Evolutionary conservation across 441 rosid species (phyloP), one percentile per base, ranked within the genome.

Genomic region (California macrophylla): DNA sequence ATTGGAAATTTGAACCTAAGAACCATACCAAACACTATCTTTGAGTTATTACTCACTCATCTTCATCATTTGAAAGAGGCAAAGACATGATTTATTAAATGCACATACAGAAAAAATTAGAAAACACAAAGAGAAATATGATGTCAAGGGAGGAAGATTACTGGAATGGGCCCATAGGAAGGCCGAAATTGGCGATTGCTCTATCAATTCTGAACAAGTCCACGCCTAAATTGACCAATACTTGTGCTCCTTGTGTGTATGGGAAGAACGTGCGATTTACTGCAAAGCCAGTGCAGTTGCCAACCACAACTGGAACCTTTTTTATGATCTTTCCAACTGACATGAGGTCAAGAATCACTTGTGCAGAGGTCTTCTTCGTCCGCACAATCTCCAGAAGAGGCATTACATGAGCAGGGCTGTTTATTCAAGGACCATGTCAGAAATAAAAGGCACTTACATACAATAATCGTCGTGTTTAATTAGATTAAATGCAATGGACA

Each of bases 151-250:
- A 80, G 80, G 73, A 77, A 69, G 7, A 67, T 91, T 88, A 94
- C 98, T 82, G 90, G 85, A 90, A 87, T 38, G 78, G 81, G 13
- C 81, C 74, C 74, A 72, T 75, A 66, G 73, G 76, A 76, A 78
- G 66, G 69, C 78, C 78, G 62, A 78, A 78, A 20, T 69, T 72
- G 32, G 69, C 66, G 40, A 72, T 40, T 2, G 67, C 76, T 3
- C 63, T 29, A 26, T 74, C 74, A 10, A 78, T 74, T 28, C 60
- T 61, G 36, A 72, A 69, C 30, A 68, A 69, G 70, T 78, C 67
- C 10, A 52, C 66, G 12, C 81, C 81, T 28, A 40, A 76, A 70
- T 75, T 76, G 40, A 71, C 76, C 21, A 78, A 73, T 60, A 72
- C 16, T 3, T 62, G 23, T 40, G 78, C 78, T 10, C 50, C 76